phyloP scores from a whole-genome alignment of 1,284 basidiomycete genomes.

The Austroboletus novae-zelandiae region DNA sequence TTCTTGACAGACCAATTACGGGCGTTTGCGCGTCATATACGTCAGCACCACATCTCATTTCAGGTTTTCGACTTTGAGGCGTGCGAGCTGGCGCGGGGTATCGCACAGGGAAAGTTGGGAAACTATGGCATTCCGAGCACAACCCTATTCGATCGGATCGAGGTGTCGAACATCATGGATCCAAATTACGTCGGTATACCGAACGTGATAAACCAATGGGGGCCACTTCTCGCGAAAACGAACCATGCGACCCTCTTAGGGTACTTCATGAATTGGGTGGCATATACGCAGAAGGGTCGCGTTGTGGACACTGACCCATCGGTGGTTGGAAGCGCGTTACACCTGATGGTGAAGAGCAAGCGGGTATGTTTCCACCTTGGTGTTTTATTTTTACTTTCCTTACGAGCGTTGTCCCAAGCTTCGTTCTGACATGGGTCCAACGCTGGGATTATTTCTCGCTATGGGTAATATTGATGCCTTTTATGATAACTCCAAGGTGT shows the following conservation, averaged over 20 bases:
- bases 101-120: conserved; percentile 11
- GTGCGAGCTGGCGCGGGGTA: conserved; percentile 22
- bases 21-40: conserved; percentile 34
- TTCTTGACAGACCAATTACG: conserved; percentile 38
- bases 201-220: conserved; percentile 35
- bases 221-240: conserved; percentile 32
- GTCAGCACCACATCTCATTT: conserved; percentile 34
- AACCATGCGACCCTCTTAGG: conserved; percentile 35
- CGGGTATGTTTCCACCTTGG: conserved; percentile 12
- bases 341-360: conserved; percentile 9
- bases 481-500: conserved; percentile 29
- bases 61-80: conserved; percentile 29
- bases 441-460: conserved; percentile 2
- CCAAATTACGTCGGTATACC: conserved; percentile 38
- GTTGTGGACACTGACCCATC: conserved; percentile 6
- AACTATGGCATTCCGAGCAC: conserved; percentile 19
- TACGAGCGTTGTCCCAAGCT: conserved; percentile 13
- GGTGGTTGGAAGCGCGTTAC: conserved; percentile 1
- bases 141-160: conserved; percentile 40
- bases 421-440: conserved; percentile 4
- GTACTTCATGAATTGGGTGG: conserved; percentile 48
- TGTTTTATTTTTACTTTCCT: not conserved
- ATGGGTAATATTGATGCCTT: conserved; percentile 14
- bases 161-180: conserved; percentile 46
- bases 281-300: conserved; percentile 14